phyloP scores from a whole-genome alignment of 345 rosid species.

The Lenwebbia sp. region DNA sequence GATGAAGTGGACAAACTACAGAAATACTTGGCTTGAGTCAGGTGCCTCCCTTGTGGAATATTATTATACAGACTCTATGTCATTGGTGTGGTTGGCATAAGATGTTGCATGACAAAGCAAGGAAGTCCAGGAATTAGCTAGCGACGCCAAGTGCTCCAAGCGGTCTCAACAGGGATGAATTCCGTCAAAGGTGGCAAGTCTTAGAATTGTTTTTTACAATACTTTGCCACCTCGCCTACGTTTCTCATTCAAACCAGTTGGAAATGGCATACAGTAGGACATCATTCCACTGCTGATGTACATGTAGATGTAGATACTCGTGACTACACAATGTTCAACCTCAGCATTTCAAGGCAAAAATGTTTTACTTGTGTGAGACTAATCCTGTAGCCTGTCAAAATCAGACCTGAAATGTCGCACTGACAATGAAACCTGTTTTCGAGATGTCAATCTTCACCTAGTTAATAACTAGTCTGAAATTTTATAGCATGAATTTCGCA shows the following conservation, averaged over 20 bases:
- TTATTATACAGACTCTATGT: neutral
- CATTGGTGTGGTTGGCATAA: neutral
- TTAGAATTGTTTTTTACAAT: neutral
- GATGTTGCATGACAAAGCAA: neutral
- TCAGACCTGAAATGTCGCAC: neutral
- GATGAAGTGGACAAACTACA: slow-evolving; percentile 24
- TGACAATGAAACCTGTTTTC: neutral
- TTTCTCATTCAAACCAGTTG: neutral
- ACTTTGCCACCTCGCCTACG: neutral
- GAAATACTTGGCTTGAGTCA: slow-evolving; percentile 16
- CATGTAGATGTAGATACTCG: neutral
- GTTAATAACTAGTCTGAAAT: neutral
- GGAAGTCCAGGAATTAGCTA: neutral
- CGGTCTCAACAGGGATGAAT: neutral
- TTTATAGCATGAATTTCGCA: neutral
- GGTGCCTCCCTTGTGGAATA: neutral
- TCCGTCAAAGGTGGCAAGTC: neutral
- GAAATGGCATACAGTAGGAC: neutral
- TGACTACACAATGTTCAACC: neutral
- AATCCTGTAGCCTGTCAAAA: neutral
- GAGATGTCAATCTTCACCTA: neutral
- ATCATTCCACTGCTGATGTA: neutral
- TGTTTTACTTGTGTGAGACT: neutral
- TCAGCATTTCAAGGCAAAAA: neutral
- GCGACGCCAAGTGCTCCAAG: neutral